Evolutionary conservation across 768 basidiomycete species (phyloP).

Genomic region (Pulveroboletus sp.): DNA sequence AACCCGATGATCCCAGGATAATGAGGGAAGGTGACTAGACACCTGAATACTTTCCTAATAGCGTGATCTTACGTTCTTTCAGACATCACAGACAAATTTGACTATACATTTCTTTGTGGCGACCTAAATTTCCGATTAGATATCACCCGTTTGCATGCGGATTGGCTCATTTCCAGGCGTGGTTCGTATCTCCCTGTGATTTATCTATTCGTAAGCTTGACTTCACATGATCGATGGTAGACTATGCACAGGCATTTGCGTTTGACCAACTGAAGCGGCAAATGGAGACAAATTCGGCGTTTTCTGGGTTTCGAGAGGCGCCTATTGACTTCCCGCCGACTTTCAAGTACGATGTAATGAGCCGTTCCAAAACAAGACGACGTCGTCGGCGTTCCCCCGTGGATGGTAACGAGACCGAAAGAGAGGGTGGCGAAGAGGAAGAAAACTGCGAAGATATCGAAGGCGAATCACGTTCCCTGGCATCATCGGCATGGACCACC

Average conservation of each 20-base stretch:
- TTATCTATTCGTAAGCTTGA: neutral
- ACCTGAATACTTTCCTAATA: neutral
- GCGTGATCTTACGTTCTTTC: constrained; percentile 7
- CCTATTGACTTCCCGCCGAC: constrained; percentile 86
- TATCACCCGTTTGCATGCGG: constrained; percentile 86
- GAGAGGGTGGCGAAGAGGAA: constrained; percentile 34
- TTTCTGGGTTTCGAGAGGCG: constrained; percentile 77
- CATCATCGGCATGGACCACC: constrained; percentile 48
- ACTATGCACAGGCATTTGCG: constrained; percentile 79
- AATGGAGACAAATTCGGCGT: constrained; percentile 66
- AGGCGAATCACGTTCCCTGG: constrained; percentile 49
- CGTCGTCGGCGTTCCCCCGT: constrained; percentile 35
- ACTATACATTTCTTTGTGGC: constrained; percentile 84
- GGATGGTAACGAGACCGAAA: constrained; percentile 40
- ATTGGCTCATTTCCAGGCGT: constrained; percentile 85
- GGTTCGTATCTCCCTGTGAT: constrained; percentile 39
- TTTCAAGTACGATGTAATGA: constrained; percentile 86
- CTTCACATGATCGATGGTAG: constrained; percentile 35
- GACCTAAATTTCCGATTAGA: constrained; percentile 92
- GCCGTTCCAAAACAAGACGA: constrained; percentile 42
- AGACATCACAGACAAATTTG: constrained; percentile 85
- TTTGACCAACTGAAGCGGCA: constrained; percentile 84
- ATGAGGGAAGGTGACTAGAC: constrained; percentile 60
- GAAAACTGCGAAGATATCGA: constrained; percentile 40
- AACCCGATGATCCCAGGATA: constrained; percentile 56